These are phyloP conservation scores for Beauveria varroae DNA, from an alignment of 2,329 filamentous ascomycete species.

Conservation along the genomic window DNA sequence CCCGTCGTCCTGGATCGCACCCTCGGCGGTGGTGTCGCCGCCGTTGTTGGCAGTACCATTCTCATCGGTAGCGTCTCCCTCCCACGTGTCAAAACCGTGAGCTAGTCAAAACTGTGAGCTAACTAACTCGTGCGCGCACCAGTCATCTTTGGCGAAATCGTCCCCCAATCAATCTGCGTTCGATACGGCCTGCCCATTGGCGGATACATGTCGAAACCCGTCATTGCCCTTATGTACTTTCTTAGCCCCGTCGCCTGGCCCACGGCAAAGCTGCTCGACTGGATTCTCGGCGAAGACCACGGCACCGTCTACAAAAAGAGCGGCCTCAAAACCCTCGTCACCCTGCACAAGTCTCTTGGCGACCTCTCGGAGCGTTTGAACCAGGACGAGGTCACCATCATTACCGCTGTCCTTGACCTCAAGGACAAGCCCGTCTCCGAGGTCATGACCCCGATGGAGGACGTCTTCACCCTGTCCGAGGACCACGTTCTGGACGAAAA, in stretches of 20 bases:
- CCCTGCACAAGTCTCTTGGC: conserved; percentile 85
- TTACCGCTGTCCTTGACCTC: conserved; percentile 89
- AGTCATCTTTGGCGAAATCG: conserved; percentile 98
- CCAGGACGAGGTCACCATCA: conserved; percentile 97
- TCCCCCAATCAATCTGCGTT: conserved; percentile 93
- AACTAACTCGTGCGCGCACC: conserved; percentile 12
- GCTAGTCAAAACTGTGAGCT: neutral
- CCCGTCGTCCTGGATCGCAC: conserved; percentile 93
- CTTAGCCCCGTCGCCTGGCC: conserved; percentile 88
- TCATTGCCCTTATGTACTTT: conserved; percentile 84
- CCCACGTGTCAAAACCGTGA: neutral
- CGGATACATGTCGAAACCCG: conserved; percentile 84
- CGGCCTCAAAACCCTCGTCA: conserved; percentile 91
- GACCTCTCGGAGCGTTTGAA: conserved; percentile 83
- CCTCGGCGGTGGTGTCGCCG: conserved; percentile 88
- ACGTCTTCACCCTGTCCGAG: conserved; percentile 95
- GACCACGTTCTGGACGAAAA: conserved; percentile 87
- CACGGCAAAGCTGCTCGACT: conserved; percentile 90
- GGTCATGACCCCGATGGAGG: conserved; percentile 98
- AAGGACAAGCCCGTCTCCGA: conserved; percentile 92
- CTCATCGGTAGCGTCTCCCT: conserved; percentile 67
- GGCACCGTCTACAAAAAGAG: conserved; percentile 98
- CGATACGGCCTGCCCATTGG: conserved; percentile 93
- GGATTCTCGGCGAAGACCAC: conserved; percentile 86
- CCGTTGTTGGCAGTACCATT: conserved; percentile 85